phyloP scores from a whole-genome alignment of 2,329 filamentous ascomycete genomes.

The Chaetomiaceae sp. region DNA sequence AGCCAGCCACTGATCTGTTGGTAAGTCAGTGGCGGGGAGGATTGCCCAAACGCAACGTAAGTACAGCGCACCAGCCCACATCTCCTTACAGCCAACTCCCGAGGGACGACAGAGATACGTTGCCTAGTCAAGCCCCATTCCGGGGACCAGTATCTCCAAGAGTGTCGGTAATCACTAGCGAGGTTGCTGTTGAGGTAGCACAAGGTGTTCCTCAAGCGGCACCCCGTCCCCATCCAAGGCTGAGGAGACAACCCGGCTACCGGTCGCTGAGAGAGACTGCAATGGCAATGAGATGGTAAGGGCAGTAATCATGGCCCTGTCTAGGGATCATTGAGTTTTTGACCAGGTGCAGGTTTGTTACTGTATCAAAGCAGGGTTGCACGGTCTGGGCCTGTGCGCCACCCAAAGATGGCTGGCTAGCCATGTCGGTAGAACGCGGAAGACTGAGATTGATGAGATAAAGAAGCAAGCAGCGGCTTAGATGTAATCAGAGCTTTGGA shows the following conservation, averaged over 20 bases:
- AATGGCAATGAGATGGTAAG: background rate
- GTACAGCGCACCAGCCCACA: background rate
- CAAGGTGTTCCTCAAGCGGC: background rate
- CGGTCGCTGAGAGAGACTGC: background rate
- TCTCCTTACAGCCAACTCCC: background rate
- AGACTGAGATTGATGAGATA: too few relatives aligned
- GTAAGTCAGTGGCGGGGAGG: background rate
- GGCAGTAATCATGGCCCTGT: too few relatives aligned
- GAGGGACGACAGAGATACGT: background rate
- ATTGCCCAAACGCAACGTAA: too few relatives aligned
- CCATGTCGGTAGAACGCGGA: too few relatives aligned
- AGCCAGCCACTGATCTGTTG: too few relatives aligned
- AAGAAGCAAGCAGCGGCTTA: too few relatives aligned
- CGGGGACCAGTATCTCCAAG: background rate
- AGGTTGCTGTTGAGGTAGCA: background rate
- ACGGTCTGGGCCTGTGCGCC: too few relatives aligned
- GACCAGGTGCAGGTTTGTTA: too few relatives aligned
- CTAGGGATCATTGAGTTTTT: background rate
- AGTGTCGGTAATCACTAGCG: background rate
- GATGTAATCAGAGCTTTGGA: too few relatives aligned
- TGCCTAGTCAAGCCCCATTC: conserved; percentile 1
- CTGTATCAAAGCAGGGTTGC: too few relatives aligned
- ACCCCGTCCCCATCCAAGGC: background rate
- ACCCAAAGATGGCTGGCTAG: too few relatives aligned
- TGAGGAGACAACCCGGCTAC: conserved; percentile 1